A percentile compares a stretch with the other conserved stretches of the same genome.
phyloP scores from a whole-genome alignment of 352 stramenopile genomes.

The Globisporangium barbulae region DNA sequence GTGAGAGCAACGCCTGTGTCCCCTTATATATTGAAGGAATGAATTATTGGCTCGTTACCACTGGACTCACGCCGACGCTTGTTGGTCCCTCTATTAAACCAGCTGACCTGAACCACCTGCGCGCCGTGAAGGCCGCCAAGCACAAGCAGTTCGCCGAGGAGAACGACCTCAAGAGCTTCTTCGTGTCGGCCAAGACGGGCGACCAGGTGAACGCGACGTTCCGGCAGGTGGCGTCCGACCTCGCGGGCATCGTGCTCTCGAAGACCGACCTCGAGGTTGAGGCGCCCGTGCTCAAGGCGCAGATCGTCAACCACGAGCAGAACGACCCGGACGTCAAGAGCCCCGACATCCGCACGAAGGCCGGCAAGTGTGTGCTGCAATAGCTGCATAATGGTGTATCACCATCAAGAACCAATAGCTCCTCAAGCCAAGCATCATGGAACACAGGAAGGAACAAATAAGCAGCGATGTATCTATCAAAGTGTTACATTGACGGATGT shows the following conservation, averaged over 20 bases:
- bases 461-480: constrained; percentile 45
- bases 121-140: constrained; percentile 84
- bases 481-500: constrained; percentile 75
- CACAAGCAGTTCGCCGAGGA: constrained; percentile 93
- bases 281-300: constrained; percentile 82
- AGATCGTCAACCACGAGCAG: constrained; percentile 92
- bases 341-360: constrained; percentile 52
- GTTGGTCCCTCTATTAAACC: background rate
- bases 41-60: background rate
- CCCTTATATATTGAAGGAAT: too few relatives aligned
- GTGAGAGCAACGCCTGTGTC: constrained; percentile 25
- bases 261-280: constrained; percentile 86
- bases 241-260: constrained; percentile 79
- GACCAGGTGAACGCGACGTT: constrained; percentile 90
- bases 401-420: too few relatives aligned
- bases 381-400: constrained; percentile 13
- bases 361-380: constrained; percentile 56
- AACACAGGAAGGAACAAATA: constrained; percentile 9
- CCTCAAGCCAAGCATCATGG: background rate
- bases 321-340: constrained; percentile 88
- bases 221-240: constrained; percentile 76
- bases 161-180: constrained; percentile 91
- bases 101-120: constrained; percentile 90
- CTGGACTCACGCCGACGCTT: background rate
- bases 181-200: constrained; percentile 93